A percentile compares a stretch with the other conserved stretches of the same genome.
Conservation (phyloP, 1,139 yeast genomes). For the Meyerozyma smithsonii region DNA sequence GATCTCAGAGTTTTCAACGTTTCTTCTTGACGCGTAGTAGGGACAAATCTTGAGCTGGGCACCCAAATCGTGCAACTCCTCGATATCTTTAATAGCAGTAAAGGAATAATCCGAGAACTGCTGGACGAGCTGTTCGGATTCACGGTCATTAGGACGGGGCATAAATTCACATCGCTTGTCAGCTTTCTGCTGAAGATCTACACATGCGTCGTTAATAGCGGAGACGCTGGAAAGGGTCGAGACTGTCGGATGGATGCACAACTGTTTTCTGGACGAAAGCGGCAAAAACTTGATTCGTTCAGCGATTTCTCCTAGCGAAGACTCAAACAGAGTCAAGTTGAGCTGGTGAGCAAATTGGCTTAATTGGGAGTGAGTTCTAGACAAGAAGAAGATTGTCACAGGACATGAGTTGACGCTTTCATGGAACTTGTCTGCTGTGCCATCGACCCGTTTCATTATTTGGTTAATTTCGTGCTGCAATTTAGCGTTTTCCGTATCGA, state of each 20-base stretch:
- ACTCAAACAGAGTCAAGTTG: slow-evolving; percentile 56
- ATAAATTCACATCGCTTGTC: slow-evolving; percentile 47
- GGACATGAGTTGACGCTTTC: slow-evolving; percentile 31
- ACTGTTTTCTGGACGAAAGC: slow-evolving; percentile 78
- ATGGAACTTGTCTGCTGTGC: slow-evolving; percentile 11
- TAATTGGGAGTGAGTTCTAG: slow-evolving; percentile 90
- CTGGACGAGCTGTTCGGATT: slow-evolving; percentile 25
- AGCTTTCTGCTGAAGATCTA: slow-evolving; percentile 55
- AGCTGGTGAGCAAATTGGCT: slow-evolving; percentile 78
- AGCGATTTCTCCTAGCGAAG: slow-evolving; percentile 44
- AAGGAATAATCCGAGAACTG: slow-evolving; percentile 59
- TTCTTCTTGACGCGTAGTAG: slow-evolving; percentile 67
- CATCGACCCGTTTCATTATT: slow-evolving; percentile 36
- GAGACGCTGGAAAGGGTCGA: slow-evolving; percentile 42
- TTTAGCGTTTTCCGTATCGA: slow-evolving; percentile 17
- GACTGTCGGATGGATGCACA: slow-evolving; percentile 63
- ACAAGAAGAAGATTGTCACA: slow-evolving; percentile 56
- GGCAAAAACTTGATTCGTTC: slow-evolving; percentile 57
- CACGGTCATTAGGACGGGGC: slow-evolving; percentile 28
- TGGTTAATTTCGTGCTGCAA: slow-evolving; percentile 41
- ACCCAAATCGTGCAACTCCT: slow-evolving; percentile 68
- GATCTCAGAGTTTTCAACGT: slow-evolving; percentile 59
- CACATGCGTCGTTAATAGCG: slow-evolving; percentile 78
- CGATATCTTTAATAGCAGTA: slow-evolving; percentile 72
- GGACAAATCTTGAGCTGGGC: slow-evolving; percentile 62